Percentiles rank a stretch among this genome's conserved stretches.
phyloP scores from a whole-genome alignment of 2,329 filamentous ascomycete genomes.

The Penicillium frequentans region DNA sequence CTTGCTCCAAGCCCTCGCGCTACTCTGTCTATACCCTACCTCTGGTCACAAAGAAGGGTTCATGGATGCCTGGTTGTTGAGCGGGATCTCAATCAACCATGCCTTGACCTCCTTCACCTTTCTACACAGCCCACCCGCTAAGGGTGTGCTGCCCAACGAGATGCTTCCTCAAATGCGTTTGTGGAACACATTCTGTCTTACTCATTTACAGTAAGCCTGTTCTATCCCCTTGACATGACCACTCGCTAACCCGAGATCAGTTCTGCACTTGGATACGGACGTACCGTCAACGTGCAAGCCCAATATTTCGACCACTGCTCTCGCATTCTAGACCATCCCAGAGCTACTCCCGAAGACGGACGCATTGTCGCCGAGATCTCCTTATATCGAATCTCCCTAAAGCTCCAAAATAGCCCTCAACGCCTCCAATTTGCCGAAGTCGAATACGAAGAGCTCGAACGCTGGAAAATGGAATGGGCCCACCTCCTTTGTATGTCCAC shows the following conservation, averaged over 20 bases:
- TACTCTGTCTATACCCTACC: slow-evolving; percentile 34
- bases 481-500: slow-evolving; percentile 29
- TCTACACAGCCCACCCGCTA: slow-evolving; percentile 16
- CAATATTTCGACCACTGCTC: slow-evolving; percentile 32
- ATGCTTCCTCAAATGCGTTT: slow-evolving; percentile 31
- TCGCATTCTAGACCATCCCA: slow-evolving; percentile 31
- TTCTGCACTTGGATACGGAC: slow-evolving; percentile 33
- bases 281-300: slow-evolving; percentile 29
- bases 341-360: slow-evolving; percentile 31
- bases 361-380: slow-evolving; percentile 35
- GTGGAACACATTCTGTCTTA: slow-evolving; percentile 36
- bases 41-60: slow-evolving; percentile 33
- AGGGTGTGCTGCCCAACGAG: slow-evolving; percentile 29
- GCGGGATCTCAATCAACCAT: slow-evolving; percentile 38
- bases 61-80: slow-evolving; percentile 38
- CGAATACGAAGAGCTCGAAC: slow-evolving; percentile 35
- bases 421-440: slow-evolving; percentile 27
- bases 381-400: slow-evolving; percentile 30
- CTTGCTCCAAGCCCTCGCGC: slow-evolving; percentile 31
- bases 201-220: slow-evolving; percentile 33
- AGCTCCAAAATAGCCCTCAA: slow-evolving; percentile 25
- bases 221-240: neutral
- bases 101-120: slow-evolving; percentile 25
- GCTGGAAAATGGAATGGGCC: slow-evolving; percentile 36
- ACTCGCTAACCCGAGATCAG: slow-evolving; percentile 16